Conservation (phyloP, 73 alveolate genomes). For the Paraurostyla sp. region DNA sequence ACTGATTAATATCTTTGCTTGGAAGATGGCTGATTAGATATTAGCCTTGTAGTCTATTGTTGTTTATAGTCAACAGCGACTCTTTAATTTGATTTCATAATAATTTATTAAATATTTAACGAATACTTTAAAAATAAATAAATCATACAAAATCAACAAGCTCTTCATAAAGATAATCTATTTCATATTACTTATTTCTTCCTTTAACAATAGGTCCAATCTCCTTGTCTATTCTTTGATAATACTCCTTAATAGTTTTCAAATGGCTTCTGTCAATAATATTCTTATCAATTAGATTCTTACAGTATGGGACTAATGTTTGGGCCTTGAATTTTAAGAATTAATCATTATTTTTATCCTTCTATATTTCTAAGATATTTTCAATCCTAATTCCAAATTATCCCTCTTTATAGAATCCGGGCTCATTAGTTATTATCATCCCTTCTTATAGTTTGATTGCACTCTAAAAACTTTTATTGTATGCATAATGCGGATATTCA, state of each 20-base stretch:
- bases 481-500: constrained; percentile 76
- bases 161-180: constrained; percentile 14
- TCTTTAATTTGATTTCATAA: background rate
- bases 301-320: constrained; percentile 37
- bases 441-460: constrained; percentile 63
- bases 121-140: background rate
- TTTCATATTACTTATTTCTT: background rate
- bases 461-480: background rate
- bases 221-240: background rate
- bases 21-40: background rate
- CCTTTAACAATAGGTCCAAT: background rate
- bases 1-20: background rate
- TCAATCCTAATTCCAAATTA: constrained; percentile 84
- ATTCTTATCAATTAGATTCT: constrained; percentile 7
- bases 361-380: constrained; percentile 44
- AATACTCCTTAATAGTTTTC: background rate
- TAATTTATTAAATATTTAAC: background rate
- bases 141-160: background rate
- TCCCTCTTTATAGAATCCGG: constrained; percentile 79
- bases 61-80: too few species aligned
- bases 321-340: constrained; percentile 11
- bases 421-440: constrained; percentile 80
- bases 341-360: background rate
- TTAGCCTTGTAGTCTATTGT: too few species aligned
- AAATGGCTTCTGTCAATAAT: background rate